Base-by-base conservation (phyloP, 2,329 filamentous ascomycete genomes). In the Aspergillus sp. region DNA sequence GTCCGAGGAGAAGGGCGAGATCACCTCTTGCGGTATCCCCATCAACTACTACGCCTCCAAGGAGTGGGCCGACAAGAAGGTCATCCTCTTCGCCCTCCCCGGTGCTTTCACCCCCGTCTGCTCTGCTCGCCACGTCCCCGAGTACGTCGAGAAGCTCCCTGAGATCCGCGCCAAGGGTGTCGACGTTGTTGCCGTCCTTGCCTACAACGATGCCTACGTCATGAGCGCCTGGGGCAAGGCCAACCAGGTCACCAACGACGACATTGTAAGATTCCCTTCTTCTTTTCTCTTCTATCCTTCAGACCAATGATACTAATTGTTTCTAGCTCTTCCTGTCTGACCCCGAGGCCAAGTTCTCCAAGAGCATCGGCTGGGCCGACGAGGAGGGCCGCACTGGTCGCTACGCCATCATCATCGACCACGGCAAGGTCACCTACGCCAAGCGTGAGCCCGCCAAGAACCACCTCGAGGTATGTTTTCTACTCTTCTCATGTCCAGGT, bases 141-240 rank as follows among this genome's bases (percentile, higher is more conserved):
- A 89, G 63, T 96, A 92, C 84, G 85, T 94, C 70, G 79, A 85
- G 77, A 89, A 91, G 76, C 80, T 89, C 68, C 81, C 85, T 56
- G 82, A 89, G 73, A 83, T 96, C 78, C 88, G 88, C 81, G 81
- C 81, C 74, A 94, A 94, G 84, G 91, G 91, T 70, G 90, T 96
- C 67, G 92, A 96, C 78, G 78, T 89, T 65, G 86, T 96, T 71
- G 85, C 91, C 67, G 87, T 95, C 73, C 89, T 96, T 72, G 90
- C 91, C 62, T 89, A 82, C 82, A 96, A 96, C 79, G 92, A 96
- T 79, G 82, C 88, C 65, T 96, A 84, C 74, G 92, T 96, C 77
- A 94, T 94, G 91, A 89, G 87, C 70, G 91, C 90, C 57, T 95
- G 91, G 91, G 89, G 87, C 79, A 96, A 96, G 85, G 91, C 92